These are phyloP conservation scores for Fusarium temperatum DNA, from an alignment of 2,329 filamentous ascomycete species.

Conservation along the genomic window DNA sequence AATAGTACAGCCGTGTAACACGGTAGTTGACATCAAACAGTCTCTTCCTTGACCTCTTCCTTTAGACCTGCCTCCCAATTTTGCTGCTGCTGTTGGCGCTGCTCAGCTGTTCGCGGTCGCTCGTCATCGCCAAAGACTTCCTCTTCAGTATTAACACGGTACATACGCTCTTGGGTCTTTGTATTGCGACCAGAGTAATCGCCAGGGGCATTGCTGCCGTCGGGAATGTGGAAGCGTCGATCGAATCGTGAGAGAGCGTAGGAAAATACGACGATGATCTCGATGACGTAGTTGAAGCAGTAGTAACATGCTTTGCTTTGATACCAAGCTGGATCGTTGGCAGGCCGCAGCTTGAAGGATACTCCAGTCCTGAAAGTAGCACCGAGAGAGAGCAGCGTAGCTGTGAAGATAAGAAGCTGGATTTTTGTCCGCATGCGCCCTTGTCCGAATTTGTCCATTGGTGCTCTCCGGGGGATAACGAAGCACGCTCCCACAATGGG, in stretches of 20 bases:
- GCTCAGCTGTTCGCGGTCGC: constrained; percentile 28
- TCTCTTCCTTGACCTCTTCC: constrained; percentile 33
- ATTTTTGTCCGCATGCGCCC: constrained; percentile 75
- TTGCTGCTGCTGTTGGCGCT: constrained; percentile 23
- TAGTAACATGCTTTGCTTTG: constrained; percentile 79
- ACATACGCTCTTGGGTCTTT: constrained; percentile 15
- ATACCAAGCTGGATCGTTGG: constrained; percentile 71
- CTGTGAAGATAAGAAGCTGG: constrained; percentile 67
- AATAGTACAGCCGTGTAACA: constrained; percentile 1
- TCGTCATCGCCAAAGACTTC: constrained; percentile 41
- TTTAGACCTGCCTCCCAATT: constrained; percentile 35
- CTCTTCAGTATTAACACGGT: constrained; percentile 34
- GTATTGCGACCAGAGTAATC: constrained; percentile 52
- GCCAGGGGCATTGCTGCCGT: constrained; percentile 70
- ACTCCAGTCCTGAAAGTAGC: constrained; percentile 74
- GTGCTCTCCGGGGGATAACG: constrained; percentile 55
- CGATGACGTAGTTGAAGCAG: constrained; percentile 79
- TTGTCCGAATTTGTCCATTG: constrained; percentile 63
- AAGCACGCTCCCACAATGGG: constrained; percentile 63
- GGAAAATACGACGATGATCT: constrained; percentile 73
- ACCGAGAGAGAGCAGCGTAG: constrained; percentile 71
- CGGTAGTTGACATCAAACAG: constrained; percentile 14
- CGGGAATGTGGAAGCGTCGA: constrained; percentile 76
- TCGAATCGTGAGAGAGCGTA: constrained; percentile 78
- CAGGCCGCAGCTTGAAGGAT: constrained; percentile 61